Percentiles rank a stretch among this genome's conserved stretches.
phyloP scores from a whole-genome alignment of 2,329 filamentous ascomycete genomes.

The Aspergillus melleus region DNA sequence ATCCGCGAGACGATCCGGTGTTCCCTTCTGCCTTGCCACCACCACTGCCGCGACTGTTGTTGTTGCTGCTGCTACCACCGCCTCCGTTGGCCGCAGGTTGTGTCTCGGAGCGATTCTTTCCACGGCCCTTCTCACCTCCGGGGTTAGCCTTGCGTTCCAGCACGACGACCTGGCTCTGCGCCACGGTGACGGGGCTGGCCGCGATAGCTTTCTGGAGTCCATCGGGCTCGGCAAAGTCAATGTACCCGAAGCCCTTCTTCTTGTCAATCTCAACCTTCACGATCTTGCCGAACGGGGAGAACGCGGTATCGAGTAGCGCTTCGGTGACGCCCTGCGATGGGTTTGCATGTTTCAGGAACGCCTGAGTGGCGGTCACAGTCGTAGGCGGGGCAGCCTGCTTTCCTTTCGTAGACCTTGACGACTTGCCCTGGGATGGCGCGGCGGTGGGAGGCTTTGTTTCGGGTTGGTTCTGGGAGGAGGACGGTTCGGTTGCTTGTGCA shows the following conservation, averaged over 20 bases:
- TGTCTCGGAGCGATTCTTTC: constrained; percentile 30
- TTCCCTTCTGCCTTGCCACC: constrained; percentile 17
- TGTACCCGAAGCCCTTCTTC: constrained; percentile 90
- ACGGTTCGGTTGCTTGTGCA: constrained; percentile 24
- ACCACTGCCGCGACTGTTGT: constrained; percentile 7
- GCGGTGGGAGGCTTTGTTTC: constrained; percentile 16
- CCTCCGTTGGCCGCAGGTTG: constrained; percentile 9
- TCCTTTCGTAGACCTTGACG: constrained; percentile 28
- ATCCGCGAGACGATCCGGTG: constrained; percentile 19
- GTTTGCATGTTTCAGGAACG: constrained; percentile 80
- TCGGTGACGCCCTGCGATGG: constrained; percentile 91
- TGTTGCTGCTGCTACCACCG: constrained; percentile 2
- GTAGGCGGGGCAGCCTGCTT: constrained; percentile 27
- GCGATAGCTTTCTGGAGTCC: constrained; percentile 75
- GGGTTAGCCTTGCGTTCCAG: constrained; percentile 59
- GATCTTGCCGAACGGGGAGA: constrained; percentile 72
- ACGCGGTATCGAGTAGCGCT: constrained; percentile 69
- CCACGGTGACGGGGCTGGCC: constrained; percentile 78
- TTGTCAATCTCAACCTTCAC: constrained; percentile 87
- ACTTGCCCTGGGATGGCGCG: constrained; percentile 19
- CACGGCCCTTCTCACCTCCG: constrained; percentile 32
- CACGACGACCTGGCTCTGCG: constrained; percentile 82
- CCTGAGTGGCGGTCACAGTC: constrained; percentile 43
- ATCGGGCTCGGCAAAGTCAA: constrained; percentile 77
- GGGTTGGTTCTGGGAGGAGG: constrained; percentile 17